Evolutionary conservation across 345 rosid species (phyloP).

Genomic region (Iberis pinnata): DNA sequence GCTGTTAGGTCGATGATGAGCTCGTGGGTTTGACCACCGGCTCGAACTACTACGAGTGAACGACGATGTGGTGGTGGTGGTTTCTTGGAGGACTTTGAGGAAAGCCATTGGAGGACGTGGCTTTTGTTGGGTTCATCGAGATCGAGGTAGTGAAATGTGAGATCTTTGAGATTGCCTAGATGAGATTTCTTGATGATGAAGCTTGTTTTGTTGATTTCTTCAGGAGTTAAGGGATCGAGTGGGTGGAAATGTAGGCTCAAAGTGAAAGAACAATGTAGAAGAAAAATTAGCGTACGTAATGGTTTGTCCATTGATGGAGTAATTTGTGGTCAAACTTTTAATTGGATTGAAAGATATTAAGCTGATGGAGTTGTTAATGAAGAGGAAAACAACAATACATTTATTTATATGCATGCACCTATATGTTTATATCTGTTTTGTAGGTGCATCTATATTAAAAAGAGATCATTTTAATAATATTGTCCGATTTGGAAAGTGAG

Average conservation of each 20-base stretch:
- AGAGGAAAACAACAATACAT: conserved; percentile 13
- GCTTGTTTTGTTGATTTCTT: conserved; percentile 49
- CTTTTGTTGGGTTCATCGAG: conserved; percentile 69
- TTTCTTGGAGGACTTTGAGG: conserved; percentile 1
- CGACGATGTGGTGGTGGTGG: conserved; percentile 34
- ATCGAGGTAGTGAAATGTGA: conserved; percentile 58
- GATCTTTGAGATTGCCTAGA: conserved; percentile 34
- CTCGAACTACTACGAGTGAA: conserved; percentile 53
- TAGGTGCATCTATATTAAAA: not conserved
- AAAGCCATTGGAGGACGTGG: conserved; percentile 50
- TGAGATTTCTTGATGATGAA: conserved; percentile 37
- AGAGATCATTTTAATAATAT: not conserved
- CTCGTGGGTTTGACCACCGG: conserved; percentile 42
- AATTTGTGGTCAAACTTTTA: conserved; percentile 1
- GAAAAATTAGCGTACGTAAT: conserved; percentile 28
- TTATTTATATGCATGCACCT: conserved; percentile 20
- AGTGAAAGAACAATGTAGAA: conserved; percentile 25
- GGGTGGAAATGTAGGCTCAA: conserved; percentile 45
- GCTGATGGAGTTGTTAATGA: conserved; percentile 16
- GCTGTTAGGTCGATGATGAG: conserved; percentile 43
- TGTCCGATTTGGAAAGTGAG: not conserved
- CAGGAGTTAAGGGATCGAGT: conserved; percentile 51
- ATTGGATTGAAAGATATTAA: not conserved
- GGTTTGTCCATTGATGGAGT: conserved; percentile 32
- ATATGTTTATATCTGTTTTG: not conserved